Conservation (phyloP, 2,329 filamentous ascomycete species). For the Ascochyta rabiei region DNA sequence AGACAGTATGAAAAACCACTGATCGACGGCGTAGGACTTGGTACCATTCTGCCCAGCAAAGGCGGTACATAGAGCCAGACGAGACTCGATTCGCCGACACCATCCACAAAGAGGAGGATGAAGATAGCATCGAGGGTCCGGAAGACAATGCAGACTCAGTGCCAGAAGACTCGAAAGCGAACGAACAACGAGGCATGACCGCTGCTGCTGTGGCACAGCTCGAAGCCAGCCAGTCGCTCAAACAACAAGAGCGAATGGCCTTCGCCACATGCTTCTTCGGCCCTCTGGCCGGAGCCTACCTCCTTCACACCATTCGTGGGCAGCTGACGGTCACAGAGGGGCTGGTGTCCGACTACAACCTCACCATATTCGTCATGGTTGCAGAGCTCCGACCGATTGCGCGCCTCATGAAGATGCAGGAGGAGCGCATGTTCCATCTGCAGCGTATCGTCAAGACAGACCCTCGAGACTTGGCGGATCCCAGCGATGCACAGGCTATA, state of each 20-base stretch:
- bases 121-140: conserved; percentile 23
- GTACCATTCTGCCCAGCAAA: conserved; percentile 58
- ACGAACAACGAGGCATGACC: background rate
- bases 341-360: conserved; percentile 88
- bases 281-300: conserved; percentile 78
- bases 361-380: conserved; percentile 86
- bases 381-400: conserved; percentile 84
- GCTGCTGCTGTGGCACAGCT: conserved; percentile 27
- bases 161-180: conserved; percentile 16
- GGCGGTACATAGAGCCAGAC: conserved; percentile 33
- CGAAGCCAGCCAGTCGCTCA: conserved; percentile 68
- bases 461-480: conserved; percentile 22
- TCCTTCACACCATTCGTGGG: conserved; percentile 79
- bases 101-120: conserved; percentile 43
- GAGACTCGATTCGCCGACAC: conserved; percentile 26
- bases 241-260: conserved; percentile 75
- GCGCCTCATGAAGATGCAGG: conserved; percentile 80
- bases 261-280: conserved; percentile 79
- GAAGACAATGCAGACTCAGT: conserved; percentile 17
- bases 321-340: conserved; percentile 87
- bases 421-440: conserved; percentile 78
- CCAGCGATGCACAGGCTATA: conserved; percentile 49
- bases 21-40: conserved; percentile 52
- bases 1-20: background rate
- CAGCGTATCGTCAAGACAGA: conserved; percentile 69